These are phyloP conservation scores for Saururus chinensis DNA, from an alignment of 164 flowering plant genomes.

Conservation along the genomic window DNA sequence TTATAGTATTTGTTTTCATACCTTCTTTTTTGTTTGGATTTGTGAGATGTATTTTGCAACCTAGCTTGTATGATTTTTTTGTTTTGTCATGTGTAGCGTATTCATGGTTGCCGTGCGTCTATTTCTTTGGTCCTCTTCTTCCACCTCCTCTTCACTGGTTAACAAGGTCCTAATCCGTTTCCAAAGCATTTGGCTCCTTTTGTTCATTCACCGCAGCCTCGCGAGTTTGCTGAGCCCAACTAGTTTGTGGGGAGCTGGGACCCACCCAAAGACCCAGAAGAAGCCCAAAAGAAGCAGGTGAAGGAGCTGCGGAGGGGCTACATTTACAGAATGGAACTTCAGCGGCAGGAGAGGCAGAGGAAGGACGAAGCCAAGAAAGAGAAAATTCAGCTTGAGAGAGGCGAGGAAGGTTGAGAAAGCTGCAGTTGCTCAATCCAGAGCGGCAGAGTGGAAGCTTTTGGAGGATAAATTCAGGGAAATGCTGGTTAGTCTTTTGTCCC, in stretches of 20 bases:
- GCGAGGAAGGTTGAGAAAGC: slow-evolving; percentile 52
- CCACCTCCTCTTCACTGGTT: slow-evolving; percentile 2
- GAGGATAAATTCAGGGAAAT: slow-evolving; percentile 57
- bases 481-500: slow-evolving; percentile 24
- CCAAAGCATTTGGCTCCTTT: slow-evolving; percentile 2
- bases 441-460: slow-evolving; percentile 43
- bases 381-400: slow-evolving; percentile 44
- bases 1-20: too few relatives aligned
- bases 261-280: slow-evolving; percentile 43
- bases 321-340: slow-evolving; percentile 52
- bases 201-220: slow-evolving; percentile 19
- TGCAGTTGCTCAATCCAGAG: slow-evolving; percentile 31
- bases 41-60: too few relatives aligned
- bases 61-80: too few relatives aligned
- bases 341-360: slow-evolving; percentile 45
- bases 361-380: slow-evolving; percentile 59
- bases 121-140: slow-evolving; percentile 7
- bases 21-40: too few relatives aligned
- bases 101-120: slow-evolving; percentile 15
- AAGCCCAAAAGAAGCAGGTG: slow-evolving; percentile 56
- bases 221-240: slow-evolving; percentile 31
- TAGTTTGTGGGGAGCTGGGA: slow-evolving; percentile 60
- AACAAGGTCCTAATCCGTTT: neutral
- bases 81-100: too few relatives aligned
- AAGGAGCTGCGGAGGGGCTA: slow-evolving; percentile 52